Base-by-base conservation (phyloP, 2,329 filamentous ascomycete species). In the Beauveria caledonica region DNA sequence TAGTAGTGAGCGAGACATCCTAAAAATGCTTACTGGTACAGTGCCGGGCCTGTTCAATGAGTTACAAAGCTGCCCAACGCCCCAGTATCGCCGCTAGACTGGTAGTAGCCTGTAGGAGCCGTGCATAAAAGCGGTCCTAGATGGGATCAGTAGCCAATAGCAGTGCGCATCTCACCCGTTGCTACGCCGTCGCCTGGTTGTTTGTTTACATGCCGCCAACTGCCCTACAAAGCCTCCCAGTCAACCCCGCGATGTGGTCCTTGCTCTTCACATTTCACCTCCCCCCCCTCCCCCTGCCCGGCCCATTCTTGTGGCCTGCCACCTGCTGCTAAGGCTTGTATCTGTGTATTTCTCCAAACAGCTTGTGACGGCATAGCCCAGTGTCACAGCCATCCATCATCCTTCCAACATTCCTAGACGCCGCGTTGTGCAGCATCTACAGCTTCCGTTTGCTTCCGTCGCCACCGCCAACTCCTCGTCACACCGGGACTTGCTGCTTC, bases 181-280 rank as follows among this genome's bases (percentile, higher is more conserved):
- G 70, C 70, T 71, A 65, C 67, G 70, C 65, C 62, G 70, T 70
- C 69, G 67, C 63, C 64, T 63, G 62, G 65, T 67, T 70, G 70
- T 72, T 72, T 72, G 69, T 72, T 72, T 72, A 72, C 69, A 61
- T 61, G 13, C 58, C 42, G 42, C 33, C 50, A 15, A 17, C 46
- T 36, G 23, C 48, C 45, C 10, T 36, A 29, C 36, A 39, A 55
- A 55, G 39, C 57, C 29, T 27, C n/a, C 29, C 19, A 36, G 33
- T 36, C 36, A 23, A 64, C 65, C 66, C 66, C 66, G 65, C 66
- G 64, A 63, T 63, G 55, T 62, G 63, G 62, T 58, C 61, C 61
- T 58, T 46, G 61, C 59, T 54, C 61, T 60, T 62, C 33, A 52
- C 48, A 29, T 46, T 49, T 42, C 33, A 46, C 44, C 46, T 62